phyloP scores from a whole-genome alignment of 2,329 filamentous ascomycete genomes.

The Fulvia fulva region DNA sequence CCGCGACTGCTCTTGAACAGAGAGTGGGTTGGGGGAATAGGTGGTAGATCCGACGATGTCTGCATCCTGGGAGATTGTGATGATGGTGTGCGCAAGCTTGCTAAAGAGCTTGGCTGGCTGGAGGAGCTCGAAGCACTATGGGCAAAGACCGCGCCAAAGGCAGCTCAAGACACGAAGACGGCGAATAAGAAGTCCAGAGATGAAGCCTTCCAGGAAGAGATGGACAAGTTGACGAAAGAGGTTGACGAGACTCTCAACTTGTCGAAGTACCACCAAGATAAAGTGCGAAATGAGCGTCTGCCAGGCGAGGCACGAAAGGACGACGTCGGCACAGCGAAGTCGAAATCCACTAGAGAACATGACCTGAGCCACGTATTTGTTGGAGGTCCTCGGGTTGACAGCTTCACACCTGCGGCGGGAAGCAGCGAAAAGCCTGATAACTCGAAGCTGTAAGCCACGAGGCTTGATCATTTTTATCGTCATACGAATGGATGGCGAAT shows the following conservation, averaged over 20 bases:
- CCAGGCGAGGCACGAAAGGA: neutral
- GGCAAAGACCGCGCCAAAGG: slow-evolving; percentile 60
- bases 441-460: slow-evolving; percentile 4
- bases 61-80: slow-evolving; percentile 80
- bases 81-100: slow-evolving; percentile 70
- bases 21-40: slow-evolving; percentile 76
- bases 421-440: slow-evolving; percentile 2
- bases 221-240: slow-evolving; percentile 55
- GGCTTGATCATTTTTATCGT: neutral
- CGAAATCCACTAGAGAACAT: neutral
- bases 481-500: too few species aligned
- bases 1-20: slow-evolving; percentile 85
- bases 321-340: neutral
- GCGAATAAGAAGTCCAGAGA: slow-evolving; percentile 45
- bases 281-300: slow-evolving; percentile 22
- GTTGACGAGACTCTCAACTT: slow-evolving; percentile 54
- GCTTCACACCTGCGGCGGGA: slow-evolving; percentile 7
- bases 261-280: slow-evolving; percentile 44
- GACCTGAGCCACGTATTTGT: slow-evolving; percentile 14
- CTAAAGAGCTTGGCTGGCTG: slow-evolving; percentile 76
- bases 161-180: slow-evolving; percentile 37
- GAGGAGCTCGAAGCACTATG: slow-evolving; percentile 77
- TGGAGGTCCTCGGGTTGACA: slow-evolving; percentile 8
- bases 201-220: slow-evolving; percentile 54
- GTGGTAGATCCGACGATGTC: slow-evolving; percentile 77